Evolutionary conservation across 371 early-diverging fungal species (phyloP).

Genomic region (Syncephalastrum monosporum): DNA sequence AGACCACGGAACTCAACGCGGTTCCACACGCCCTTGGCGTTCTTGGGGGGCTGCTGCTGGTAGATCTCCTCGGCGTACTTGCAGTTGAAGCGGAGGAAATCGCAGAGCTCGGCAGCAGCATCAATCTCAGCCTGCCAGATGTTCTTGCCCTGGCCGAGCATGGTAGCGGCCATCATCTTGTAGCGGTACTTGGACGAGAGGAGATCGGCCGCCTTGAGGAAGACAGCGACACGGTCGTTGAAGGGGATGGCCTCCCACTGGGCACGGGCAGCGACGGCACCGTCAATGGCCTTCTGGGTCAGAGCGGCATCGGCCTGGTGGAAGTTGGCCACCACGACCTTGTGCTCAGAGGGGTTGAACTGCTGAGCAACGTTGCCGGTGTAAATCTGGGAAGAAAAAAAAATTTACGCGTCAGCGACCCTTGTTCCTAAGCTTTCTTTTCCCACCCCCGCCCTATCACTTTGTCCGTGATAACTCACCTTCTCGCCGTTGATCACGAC

Average conservation of each 20-base stretch:
- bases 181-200: conserved; percentile 87
- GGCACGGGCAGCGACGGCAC: conserved; percentile 83
- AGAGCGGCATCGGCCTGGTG: conserved; percentile 78
- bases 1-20: conserved; percentile 93
- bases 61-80: conserved; percentile 95
- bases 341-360: conserved; percentile 84
- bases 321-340: conserved; percentile 77
- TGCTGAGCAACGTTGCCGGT: conserved; percentile 74
- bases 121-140: conserved; percentile 99
- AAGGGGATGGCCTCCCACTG: conserved; percentile 94
- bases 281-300: conserved; percentile 86
- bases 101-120: conserved; percentile 89
- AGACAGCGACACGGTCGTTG: conserved; percentile 93
- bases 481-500: conserved; percentile 85
- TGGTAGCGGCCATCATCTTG: conserved; percentile 94
- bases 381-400: conserved; percentile 38
- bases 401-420: background rate
- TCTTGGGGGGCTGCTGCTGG: conserved; percentile 89
- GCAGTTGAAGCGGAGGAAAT: conserved; percentile 96
- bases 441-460: background rate
- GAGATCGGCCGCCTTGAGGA: conserved; percentile 97
- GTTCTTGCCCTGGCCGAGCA: conserved; percentile 99
- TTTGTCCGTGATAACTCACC: conserved; percentile 31
- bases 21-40: conserved; percentile 91
- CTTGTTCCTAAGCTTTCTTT: background rate